Evolutionary conservation across 805 yeast species (phyloP).

Genomic region (Ogataea zsoltii): DNA sequence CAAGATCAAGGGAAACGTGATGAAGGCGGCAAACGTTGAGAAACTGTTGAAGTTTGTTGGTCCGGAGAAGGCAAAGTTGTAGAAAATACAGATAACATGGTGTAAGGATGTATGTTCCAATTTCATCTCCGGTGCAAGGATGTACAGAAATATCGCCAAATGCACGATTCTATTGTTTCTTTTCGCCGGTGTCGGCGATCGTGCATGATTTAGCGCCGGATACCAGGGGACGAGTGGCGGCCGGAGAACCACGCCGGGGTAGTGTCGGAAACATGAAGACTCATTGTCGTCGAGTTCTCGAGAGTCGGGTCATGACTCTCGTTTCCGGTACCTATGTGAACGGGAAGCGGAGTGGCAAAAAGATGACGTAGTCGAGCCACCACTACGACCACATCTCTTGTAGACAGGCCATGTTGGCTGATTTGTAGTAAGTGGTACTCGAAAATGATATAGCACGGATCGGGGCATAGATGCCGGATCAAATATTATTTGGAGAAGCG

Average conservation of each 20-base stretch:
- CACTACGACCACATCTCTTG: too few relatives aligned
- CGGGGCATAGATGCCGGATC: too few relatives aligned
- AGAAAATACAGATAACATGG: conserved; percentile 3
- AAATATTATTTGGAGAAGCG: not conserved
- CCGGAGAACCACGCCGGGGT: not conserved
- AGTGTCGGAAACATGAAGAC: not conserved
- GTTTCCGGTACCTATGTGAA: too few relatives aligned
- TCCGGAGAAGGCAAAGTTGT: conserved; percentile 47
- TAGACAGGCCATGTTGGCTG: too few relatives aligned
- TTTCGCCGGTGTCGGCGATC: conserved; percentile 8
- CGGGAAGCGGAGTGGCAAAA: too few relatives aligned
- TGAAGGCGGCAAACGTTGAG: conserved; percentile 83
- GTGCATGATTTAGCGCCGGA: not conserved
- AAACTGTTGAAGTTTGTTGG: conserved; percentile 57
- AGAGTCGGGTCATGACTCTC: too few relatives aligned
- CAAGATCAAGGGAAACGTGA: conserved; percentile 86
- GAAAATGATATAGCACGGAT: too few relatives aligned
- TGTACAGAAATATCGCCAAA: too few relatives aligned
- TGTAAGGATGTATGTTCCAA: too few relatives aligned
- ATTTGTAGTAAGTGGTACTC: too few relatives aligned
- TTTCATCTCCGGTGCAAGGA: not conserved
- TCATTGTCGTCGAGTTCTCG: not conserved
- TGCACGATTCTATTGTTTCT: not conserved
- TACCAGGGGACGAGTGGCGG: not conserved
- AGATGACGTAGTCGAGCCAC: too few relatives aligned